A percentile compares a stretch with the other conserved stretches of the same genome.
Conservation (phyloP, 352 stramenopile genomes). For the Phytophthora pistaciae region DNA sequence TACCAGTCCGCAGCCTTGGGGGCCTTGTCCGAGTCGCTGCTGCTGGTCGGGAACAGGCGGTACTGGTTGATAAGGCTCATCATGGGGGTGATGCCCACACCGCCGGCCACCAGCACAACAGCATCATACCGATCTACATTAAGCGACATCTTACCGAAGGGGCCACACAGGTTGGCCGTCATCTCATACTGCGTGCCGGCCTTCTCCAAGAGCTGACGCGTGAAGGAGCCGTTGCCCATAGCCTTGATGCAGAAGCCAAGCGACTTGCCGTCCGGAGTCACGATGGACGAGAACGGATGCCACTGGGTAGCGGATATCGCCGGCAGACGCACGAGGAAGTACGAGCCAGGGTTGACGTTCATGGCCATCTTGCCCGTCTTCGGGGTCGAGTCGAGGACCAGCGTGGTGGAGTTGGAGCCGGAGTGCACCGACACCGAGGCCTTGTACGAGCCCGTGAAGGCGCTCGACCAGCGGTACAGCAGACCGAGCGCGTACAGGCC, state of each 20-base stretch:
- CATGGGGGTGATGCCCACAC: constrained; percentile 83
- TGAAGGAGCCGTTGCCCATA: constrained; percentile 65
- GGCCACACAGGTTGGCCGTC: constrained; percentile 65
- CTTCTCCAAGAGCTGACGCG: constrained; percentile 54
- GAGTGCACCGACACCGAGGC: constrained; percentile 50
- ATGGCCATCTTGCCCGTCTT: constrained; percentile 72
- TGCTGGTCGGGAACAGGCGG: constrained; percentile 37
- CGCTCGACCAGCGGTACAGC: constrained; percentile 59
- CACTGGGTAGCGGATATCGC: constrained; percentile 72
- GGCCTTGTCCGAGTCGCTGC: constrained; percentile 22
- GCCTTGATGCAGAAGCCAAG: constrained; percentile 83
- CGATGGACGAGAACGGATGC: constrained; percentile 86
- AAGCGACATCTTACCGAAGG: constrained; percentile 71
- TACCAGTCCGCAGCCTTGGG: constrained; percentile 57
- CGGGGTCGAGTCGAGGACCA: constrained; percentile 59
- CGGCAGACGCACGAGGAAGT: constrained; percentile 83
- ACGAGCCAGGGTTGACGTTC: constrained; percentile 67
- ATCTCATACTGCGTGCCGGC: constrained; percentile 54
- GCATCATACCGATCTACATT: constrained; percentile 74
- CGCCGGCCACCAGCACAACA: constrained; percentile 72
- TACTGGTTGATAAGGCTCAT: constrained; percentile 82
- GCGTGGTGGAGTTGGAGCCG: constrained; percentile 52
- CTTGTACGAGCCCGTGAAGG: constrained; percentile 59
- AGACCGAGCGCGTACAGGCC: constrained; percentile 67
- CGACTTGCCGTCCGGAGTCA: constrained; percentile 74